A percentile compares a stretch with the other conserved stretches of the same genome.
Conservation (phyloP, 371 early-diverging fungal genomes). For the Dentiscutata heterogama region DNA sequence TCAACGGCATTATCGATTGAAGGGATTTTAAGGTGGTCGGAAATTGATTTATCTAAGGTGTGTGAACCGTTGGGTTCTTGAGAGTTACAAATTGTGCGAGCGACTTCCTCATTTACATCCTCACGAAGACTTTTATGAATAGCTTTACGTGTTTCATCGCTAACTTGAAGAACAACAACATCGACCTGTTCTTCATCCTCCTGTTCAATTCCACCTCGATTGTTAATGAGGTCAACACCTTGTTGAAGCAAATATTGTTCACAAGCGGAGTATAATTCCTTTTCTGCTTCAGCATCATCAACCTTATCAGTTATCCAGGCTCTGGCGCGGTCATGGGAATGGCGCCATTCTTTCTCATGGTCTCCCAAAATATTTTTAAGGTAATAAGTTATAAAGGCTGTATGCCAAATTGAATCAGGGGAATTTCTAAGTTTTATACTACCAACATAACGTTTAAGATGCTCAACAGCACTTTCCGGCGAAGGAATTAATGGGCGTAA, state of each 20-base stretch:
- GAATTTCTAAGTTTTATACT: neutral
- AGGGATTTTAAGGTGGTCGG: neutral
- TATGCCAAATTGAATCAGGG: neutral
- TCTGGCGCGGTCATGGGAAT: neutral
- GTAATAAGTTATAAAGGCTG: neutral
- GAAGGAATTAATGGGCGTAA: neutral
- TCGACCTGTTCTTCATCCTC: neutral
- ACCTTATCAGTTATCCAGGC: neutral
- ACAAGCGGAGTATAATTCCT: slow-evolving; percentile 3
- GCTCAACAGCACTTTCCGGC: neutral
- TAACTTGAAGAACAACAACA: neutral
- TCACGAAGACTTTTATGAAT: neutral
- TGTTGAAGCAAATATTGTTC: slow-evolving; percentile 23
- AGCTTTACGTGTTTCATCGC: neutral
- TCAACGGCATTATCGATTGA: neutral
- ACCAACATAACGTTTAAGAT: neutral
- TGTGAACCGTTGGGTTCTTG: slow-evolving; percentile 3
- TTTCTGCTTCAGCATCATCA: slow-evolving; percentile 7
- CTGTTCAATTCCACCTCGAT: neutral
- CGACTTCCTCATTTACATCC: neutral
- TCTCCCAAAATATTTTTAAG: neutral
- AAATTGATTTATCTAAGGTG: neutral
- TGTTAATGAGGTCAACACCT: neutral
- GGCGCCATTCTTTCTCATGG: neutral
- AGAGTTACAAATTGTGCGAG: neutral